These are phyloP conservation scores for Metschnikowia kunwiensis DNA, from an alignment of 805 yeast species.

Conservation along the genomic window DNA sequence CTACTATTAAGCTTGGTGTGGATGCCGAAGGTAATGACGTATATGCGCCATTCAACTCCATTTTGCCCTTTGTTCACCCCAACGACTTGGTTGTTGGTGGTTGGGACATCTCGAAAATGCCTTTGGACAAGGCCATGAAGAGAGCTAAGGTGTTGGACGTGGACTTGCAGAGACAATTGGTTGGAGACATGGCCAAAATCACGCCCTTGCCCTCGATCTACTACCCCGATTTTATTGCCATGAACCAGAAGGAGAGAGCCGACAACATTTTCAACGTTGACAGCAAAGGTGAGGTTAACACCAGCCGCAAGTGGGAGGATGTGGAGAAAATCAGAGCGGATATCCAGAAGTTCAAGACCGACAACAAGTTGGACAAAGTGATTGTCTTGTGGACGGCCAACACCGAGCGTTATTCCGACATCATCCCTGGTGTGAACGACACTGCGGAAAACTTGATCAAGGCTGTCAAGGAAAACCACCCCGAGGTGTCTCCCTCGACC, in stretches of 20 bases:
- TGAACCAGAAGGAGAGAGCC: conserved; percentile 90
- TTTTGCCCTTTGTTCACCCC: conserved; percentile 86
- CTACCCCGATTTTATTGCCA: conserved; percentile 95
- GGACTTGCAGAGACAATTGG: conserved; percentile 75
- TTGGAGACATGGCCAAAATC: conserved; percentile 55
- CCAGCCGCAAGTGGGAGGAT: conserved; percentile 78
- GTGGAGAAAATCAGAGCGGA: conserved; percentile 84
- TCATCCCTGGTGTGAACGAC: conserved; percentile 79
- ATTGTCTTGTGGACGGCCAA: conserved; percentile 96
- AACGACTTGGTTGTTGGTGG: conserved; percentile 89
- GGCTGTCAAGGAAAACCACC: conserved; percentile 74
- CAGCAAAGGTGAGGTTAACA: conserved; percentile 46
- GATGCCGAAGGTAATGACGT: conserved; percentile 79
- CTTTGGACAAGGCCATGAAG: conserved; percentile 73
- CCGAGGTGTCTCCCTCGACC: conserved; percentile 89
- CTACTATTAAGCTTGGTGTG: conserved; percentile 86
- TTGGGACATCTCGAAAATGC: conserved; percentile 83
- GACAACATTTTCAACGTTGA: conserved; percentile 72
- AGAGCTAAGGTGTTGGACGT: conserved; percentile 85
- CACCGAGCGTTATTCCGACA: conserved; percentile 87
- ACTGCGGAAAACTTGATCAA: conserved; percentile 74
- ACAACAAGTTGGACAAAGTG: conserved; percentile 77
- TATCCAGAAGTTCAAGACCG: conserved; percentile 70
- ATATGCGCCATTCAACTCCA: conserved; percentile 86
- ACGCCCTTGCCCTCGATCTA: conserved; percentile 82